Evolutionary conservation across 2,329 filamentous ascomycete species (phyloP), one percentile per base, ranked within the genome.

Genomic region (Stemphylium beticola): DNA sequence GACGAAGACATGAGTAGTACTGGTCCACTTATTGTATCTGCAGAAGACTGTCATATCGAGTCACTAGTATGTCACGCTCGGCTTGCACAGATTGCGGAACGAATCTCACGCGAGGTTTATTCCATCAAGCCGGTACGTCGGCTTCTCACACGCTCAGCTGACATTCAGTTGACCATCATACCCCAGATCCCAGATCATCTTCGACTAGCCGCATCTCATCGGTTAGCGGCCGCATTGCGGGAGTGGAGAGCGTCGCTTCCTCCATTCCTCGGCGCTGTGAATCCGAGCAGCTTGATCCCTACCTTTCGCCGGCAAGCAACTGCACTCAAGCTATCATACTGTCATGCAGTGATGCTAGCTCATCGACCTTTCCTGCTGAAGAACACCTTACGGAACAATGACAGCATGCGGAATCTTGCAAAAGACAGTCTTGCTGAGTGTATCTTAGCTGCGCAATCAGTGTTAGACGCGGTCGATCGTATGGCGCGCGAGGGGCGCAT

Each of bases 1-100:
- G 85, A 87, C 53, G 81, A 85, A 33, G 79, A 85, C 26, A 80
- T 87, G 72, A 77, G 81, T 62, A 77, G 8, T 64, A 77, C 29
- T 73, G 82, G 20, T 65, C 76, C 7, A 57, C 61, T 1, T 53
- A 11, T 14, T 4, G 32, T 15, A 17, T 39, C 44, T 26, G 43
- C 58, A 3, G 75, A 77, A 29, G 81, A 84, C 11, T 83, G 82
- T 26, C 78, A 82, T 46, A 79, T 84, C n/a, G 78, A 81, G 49
- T 79, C 74, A 33, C 70, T 77, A 34, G 77, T 79, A 47, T 81
- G 71, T 62, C 83, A 78, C 64, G 80, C 71, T 40, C 81, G 71
- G 67, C 65, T 74, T 11, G 66, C 69, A 14, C 67, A 68, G 22
- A 71, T 74, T 26, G 65, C 67, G 0, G 69, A 68, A 26, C 59